Base-by-base conservation (phyloP, 176 grass and related monocot genomes). In the Oryza brachyantha region DNA sequence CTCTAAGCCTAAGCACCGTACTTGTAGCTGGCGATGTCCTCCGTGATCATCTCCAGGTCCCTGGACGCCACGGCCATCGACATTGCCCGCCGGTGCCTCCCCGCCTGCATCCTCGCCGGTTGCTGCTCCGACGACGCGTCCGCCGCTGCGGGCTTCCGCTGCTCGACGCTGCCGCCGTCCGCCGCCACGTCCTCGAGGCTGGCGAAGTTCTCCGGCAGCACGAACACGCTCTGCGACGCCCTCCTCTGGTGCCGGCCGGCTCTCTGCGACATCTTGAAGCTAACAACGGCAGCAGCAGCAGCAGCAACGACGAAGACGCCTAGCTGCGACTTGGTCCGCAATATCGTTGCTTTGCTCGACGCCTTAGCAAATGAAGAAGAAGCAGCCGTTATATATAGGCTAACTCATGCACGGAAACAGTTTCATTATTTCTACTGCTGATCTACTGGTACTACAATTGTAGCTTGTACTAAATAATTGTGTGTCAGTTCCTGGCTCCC, bases 161-260 rank as follows among this genome's bases (percentile, higher is more conserved):
- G 88, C 62, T 93, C 85, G 19, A 12, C 57, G 42, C 66, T 73
- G 42, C 66, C 78, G 42, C 61, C 83, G 28, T 70, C 85, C 62
- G 61, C 71, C 13, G 39, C 61, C 55, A 82, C 91, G 82, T 90
- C 86, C 76, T 92, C 91, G 13, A 84, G 52, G 32, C 81, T 58
- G 39, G 88, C 78, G 81, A 97, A 97, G 86, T 93, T 89, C 80
- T 97, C 94, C 19, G 94, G 94, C 58, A 97, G 82, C 14, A 85
- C 76, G 69, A 97, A 94, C 72, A 88, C 91, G 59, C 84, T 79
- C 83, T 97, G 94, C 1, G 94, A 97, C 63, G 94, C 89, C 85
- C 87, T 88, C 88, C 94, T 66, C 75, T 94, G 94, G 91, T 97
- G 94, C 74, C 89, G 84, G 1, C 84, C 90, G 9, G 85, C 34